A percentile compares a stretch with the other conserved stretches of the same genome.
Conservation (phyloP, 1,139 yeast species). For the Debaryomyces robertsiae region DNA sequence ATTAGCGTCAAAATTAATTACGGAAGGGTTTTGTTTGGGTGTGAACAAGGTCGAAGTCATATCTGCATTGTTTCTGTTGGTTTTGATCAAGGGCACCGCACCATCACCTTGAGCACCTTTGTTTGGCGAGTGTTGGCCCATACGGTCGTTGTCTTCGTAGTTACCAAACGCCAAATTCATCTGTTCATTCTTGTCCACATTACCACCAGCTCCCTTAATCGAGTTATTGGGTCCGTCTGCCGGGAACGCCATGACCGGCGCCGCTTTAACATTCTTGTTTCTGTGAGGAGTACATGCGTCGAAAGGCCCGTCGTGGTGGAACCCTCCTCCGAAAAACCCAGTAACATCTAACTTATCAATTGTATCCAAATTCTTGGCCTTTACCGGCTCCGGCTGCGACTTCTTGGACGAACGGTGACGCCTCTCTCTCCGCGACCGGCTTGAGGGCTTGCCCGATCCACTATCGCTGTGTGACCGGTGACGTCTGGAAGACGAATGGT, state of each 20-base stretch:
- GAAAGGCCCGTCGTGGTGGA: conserved; percentile 98
- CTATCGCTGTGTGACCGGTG: conserved; percentile 20
- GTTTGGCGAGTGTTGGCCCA: conserved; percentile 26
- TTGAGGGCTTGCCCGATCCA: conserved; percentile 12
- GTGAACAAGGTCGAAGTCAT: conserved; percentile 26
- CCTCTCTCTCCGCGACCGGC: conserved; percentile 14
- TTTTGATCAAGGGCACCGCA: conserved; percentile 15
- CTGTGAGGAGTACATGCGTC: conserved; percentile 98
- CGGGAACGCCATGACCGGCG: conserved; percentile 96
- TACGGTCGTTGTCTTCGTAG: conserved; percentile 37
- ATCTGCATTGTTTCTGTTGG: conserved; percentile 19
- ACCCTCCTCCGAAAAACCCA: conserved; percentile 91
- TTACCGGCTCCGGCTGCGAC: conserved; percentile 44
- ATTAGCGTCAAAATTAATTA: conserved; percentile 70
- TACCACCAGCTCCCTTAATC: conserved; percentile 61
- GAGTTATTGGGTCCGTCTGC: conserved; percentile 92
- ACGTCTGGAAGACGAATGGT: conserved; percentile 22
- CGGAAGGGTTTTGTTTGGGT: conserved; percentile 54
- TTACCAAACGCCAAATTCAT: conserved; percentile 66
- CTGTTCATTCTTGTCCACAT: conserved; percentile 53
- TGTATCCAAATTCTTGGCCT: conserved; percentile 74
- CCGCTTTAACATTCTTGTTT: conserved; percentile 75
- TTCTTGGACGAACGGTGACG: conserved; percentile 28
- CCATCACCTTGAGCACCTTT: conserved; percentile 20
- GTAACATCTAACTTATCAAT: conserved; percentile 95